Base-by-base conservation (phyloP, 1,139 yeast genomes). In the Blastobotrys persicus region DNA sequence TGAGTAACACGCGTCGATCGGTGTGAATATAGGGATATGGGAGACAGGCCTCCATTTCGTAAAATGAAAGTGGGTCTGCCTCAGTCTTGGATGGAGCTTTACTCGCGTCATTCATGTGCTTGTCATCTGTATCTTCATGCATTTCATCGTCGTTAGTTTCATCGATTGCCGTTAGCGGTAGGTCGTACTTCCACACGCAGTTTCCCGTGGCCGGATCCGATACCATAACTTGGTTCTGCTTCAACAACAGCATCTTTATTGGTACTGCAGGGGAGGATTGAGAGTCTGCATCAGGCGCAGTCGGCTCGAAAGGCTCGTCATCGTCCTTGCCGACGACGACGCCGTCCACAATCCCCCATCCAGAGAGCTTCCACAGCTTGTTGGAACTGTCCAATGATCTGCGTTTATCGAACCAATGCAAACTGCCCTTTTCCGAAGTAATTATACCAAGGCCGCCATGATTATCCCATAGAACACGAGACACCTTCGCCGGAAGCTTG, bases 31-130 rank as follows among this genome's bases (percentile, higher is more conserved):
- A 76, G 28, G 77, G 70, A 56, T 73, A 80, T 1, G 86, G 84
- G 17, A 72, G 69, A 57, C 85, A 78, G 0, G 88, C 79, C 55
- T 83, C 88, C 50, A 84, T 77, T 61, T 83, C 89, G 35, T 81
- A 78, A 53, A 79, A 79, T 0, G 85, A 75, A 35, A 83, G 64
- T 1, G 85, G 83, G 46, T 72, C 69, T 2, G 50, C 52, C n/a
- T 34, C 44, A 4, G 42, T 18, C n/a, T 37, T 37, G 4, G 41
- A 3, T 11, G 17, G 17, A 3, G 23, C 16, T n/a, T 32, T 28
- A 41, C 28, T 31, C 17, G 48, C 12, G 7, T 19, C 31, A 33
- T 11, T 32, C 16, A 5, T 28, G 28, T 28, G 19, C 20, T 23
- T 28, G 23, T 19, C 35, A 2, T 13, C 43, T 16, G 47, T 13